phyloP scores from a whole-genome alignment of 169 alveolate genomes.

The Amoebophrya sp. region DNA sequence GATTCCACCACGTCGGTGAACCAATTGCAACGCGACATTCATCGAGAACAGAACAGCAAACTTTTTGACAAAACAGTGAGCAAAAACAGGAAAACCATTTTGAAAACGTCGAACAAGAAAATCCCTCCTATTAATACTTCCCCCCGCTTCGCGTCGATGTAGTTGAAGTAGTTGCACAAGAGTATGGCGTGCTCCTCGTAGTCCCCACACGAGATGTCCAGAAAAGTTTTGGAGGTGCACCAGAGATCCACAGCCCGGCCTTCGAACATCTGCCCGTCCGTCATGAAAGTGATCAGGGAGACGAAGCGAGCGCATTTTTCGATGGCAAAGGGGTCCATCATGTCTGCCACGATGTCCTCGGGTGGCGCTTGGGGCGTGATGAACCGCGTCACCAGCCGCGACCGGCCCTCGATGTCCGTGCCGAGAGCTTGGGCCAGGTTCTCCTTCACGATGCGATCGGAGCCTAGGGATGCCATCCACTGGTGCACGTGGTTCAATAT shows the following conservation, averaged over 20 bases:
- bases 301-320: constrained; percentile 78
- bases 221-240: constrained; percentile 72
- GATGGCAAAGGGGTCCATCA: constrained; percentile 57
- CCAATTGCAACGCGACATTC: no score
- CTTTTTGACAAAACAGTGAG: no score
- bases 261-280: constrained; percentile 66
- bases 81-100: no score
- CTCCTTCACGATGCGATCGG: not conserved
- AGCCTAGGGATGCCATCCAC: constrained; percentile 14
- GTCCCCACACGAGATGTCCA: constrained; percentile 79
- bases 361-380: constrained; percentile 64
- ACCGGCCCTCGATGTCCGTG: constrained; percentile 60
- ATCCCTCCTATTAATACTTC: not conserved
- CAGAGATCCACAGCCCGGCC: constrained; percentile 72
- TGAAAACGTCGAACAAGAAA: no score
- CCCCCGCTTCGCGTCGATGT: constrained; percentile 60
- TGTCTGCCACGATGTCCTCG: constrained; percentile 36
- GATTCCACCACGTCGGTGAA: no score
- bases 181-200: constrained; percentile 83
- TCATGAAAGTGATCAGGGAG: constrained; percentile 69
- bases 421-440: not conserved
- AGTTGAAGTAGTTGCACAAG: constrained; percentile 76
- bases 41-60: no score
- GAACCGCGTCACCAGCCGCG: constrained; percentile 64
- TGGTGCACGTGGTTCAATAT: not conserved